Conservation (phyloP, 208 protist genomes). For the Trypanosoma congolense region DNA sequence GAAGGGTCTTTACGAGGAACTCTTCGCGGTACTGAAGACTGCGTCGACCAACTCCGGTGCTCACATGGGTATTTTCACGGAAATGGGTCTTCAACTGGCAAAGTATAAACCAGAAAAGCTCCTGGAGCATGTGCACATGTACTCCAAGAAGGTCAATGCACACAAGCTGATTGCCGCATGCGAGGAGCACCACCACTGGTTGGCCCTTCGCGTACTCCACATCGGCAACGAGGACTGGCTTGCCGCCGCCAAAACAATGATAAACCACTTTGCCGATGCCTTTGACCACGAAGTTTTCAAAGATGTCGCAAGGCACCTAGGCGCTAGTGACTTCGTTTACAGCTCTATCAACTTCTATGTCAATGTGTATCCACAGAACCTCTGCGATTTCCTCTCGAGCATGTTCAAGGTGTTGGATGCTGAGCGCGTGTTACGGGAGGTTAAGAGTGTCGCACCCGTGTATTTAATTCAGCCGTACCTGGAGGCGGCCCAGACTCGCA, state of each 20-base stretch:
- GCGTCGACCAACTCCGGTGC: constrained; percentile 93
- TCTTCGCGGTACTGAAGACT: constrained; percentile 94
- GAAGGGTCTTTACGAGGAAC: constrained; percentile 92
- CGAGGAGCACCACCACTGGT: constrained; percentile 95
- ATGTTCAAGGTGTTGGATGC: constrained; percentile 95
- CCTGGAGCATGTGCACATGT: constrained; percentile 98
- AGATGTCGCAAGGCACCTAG: constrained; percentile 93
- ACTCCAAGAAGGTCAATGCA: constrained; percentile 95
- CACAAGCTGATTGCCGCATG: constrained; percentile 95
- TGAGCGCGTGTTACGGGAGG: constrained; percentile 93
- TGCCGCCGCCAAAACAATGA: constrained; percentile 96
- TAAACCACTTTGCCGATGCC: constrained; percentile 95
- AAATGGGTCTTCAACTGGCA: constrained; percentile 98
- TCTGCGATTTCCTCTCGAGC: constrained; percentile 96
- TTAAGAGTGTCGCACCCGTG: constrained; percentile 80
- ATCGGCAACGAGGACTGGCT: constrained; percentile 98
- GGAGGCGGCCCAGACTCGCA: constrained; percentile 90
- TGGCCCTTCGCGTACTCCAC: constrained; percentile 94
- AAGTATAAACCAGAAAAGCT: constrained; percentile 99
- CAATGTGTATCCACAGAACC: constrained; percentile 80
- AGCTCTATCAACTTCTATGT: constrained; percentile 97
- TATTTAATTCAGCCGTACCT: constrained; percentile 97
- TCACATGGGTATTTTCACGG: constrained; percentile 99
- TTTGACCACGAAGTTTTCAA: constrained; percentile 99
- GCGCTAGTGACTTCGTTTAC: constrained; percentile 97